Evolutionary conservation across 2,329 filamentous ascomycete species (phyloP).

Genomic region (Chaetomium sp.): DNA sequence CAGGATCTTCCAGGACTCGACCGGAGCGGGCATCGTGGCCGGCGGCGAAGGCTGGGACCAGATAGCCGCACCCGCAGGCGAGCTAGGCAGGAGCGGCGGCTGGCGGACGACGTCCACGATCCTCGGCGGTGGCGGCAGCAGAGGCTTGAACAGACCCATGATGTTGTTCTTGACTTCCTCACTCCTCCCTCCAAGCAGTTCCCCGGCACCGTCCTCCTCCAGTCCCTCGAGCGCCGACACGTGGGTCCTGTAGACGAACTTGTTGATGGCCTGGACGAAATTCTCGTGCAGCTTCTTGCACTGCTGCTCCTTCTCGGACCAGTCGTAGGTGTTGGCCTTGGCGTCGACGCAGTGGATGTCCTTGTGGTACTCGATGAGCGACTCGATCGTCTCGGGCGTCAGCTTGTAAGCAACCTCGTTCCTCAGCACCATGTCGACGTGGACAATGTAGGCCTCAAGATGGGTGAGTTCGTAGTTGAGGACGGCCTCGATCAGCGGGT

Average conservation of each 20-base stretch:
- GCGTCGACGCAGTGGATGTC: conserved; percentile 91
- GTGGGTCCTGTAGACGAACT: conserved; percentile 90
- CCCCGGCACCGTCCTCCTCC: conserved; percentile 93
- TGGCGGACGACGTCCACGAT: conserved; percentile 88
- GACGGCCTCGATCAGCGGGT: conserved; percentile 81
- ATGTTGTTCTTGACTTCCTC: conserved; percentile 91
- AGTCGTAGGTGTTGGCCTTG: conserved; percentile 86
- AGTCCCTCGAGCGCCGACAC: conserved; percentile 89
- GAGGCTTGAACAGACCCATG: conserved; percentile 80
- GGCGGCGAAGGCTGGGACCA: conserved; percentile 75
- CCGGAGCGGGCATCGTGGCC: conserved; percentile 65
- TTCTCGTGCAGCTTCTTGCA: conserved; percentile 97
- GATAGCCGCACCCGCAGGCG: conserved; percentile 71
- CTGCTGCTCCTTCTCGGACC: conserved; percentile 95
- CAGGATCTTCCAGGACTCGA: conserved; percentile 88
- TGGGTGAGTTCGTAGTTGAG: conserved; percentile 94
- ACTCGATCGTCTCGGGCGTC: conserved; percentile 89
- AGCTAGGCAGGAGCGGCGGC: conserved; percentile 82
- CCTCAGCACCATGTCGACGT: conserved; percentile 97
- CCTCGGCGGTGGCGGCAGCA: conserved; percentile 83
- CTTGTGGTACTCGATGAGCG: conserved; percentile 93
- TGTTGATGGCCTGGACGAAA: conserved; percentile 95
- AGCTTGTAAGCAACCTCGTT: conserved; percentile 99
- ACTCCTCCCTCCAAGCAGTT: conserved; percentile 86
- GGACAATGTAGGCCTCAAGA: conserved; percentile 95